Percentiles rank a stretch among this genome's conserved stretches.
Evolutionary conservation across 2,329 filamentous ascomycete species (phyloP).

Genomic region (Alternaria brassicae): DNA sequence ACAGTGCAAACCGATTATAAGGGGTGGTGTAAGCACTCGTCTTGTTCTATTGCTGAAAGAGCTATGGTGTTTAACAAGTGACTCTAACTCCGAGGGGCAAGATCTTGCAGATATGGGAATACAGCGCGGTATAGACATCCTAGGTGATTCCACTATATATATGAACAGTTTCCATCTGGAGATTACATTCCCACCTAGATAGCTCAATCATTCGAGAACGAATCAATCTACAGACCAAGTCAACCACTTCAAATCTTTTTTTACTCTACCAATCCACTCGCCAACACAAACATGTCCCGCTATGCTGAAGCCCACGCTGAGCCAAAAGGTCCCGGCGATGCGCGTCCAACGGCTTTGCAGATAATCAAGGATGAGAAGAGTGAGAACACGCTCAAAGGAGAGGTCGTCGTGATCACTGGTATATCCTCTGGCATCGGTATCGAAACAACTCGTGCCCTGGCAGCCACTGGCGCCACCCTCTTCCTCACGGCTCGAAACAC

Average conservation of each 20-base stretch:
- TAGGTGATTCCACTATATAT: too few species aligned
- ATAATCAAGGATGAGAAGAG: slow-evolving; percentile 51
- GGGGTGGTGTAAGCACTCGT: not conserved
- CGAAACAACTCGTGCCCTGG: slow-evolving; percentile 49
- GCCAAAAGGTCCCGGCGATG: slow-evolving; percentile 49
- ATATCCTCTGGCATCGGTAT: slow-evolving; percentile 40
- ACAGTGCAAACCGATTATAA: not conserved
- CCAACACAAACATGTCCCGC: not conserved
- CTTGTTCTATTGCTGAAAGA: not conserved
- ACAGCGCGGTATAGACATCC: too few species aligned
- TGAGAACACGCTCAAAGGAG: slow-evolving; percentile 40
- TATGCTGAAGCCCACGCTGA: slow-evolving; percentile 14
- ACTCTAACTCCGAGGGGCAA: too few species aligned
- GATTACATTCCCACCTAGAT: too few species aligned
- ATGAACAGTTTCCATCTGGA: too few species aligned
- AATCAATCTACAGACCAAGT: too few species aligned
- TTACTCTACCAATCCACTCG: too few species aligned
- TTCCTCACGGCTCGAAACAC: slow-evolving; percentile 54
- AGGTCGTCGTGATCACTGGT: slow-evolving; percentile 41
- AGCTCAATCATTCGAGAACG: too few species aligned
- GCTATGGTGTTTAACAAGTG: not conserved
- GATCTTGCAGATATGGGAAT: too few species aligned
- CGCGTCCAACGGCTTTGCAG: slow-evolving; percentile 52
- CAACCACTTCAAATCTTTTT: too few species aligned
- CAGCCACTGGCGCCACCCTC: slow-evolving; percentile 55